A percentile compares a stretch with the other conserved stretches of the same genome.
phyloP scores from a whole-genome alignment of 2,329 filamentous ascomycete species.

The Pezicula rhizophila region DNA sequence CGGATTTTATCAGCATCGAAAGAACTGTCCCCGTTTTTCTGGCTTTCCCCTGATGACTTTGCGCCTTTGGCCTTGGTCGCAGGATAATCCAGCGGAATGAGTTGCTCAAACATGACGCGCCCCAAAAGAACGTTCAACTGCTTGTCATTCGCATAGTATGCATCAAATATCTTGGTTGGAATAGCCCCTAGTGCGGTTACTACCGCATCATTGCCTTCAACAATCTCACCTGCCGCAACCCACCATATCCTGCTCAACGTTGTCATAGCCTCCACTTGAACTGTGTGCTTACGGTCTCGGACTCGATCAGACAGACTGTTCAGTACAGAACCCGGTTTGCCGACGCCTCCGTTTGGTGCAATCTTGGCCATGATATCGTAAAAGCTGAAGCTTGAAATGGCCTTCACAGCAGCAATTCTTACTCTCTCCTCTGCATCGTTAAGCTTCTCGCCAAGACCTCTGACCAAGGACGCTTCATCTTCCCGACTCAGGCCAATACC shows the following conservation, averaged over 20 bases:
- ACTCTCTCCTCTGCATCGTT: slow-evolving; percentile 89
- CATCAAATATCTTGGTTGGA: slow-evolving; percentile 78
- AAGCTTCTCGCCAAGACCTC: slow-evolving; percentile 71
- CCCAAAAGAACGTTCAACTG: slow-evolving; percentile 84
- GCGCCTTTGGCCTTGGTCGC: slow-evolving; percentile 56
- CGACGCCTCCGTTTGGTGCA: slow-evolving; percentile 67
- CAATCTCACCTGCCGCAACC: slow-evolving; percentile 83
- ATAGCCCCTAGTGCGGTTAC: slow-evolving; percentile 71
- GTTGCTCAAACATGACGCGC: slow-evolving; percentile 75
- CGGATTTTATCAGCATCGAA: slow-evolving; percentile 71
- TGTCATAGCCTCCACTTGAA: slow-evolving; percentile 82
- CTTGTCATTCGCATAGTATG: slow-evolving; percentile 81
- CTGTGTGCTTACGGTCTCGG: slow-evolving; percentile 74
- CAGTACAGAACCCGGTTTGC: slow-evolving; percentile 71
- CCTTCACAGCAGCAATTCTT: slow-evolving; percentile 79
- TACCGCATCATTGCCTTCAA: slow-evolving; percentile 72
- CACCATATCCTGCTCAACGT: slow-evolving; percentile 85
- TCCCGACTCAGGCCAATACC: slow-evolving; percentile 80
- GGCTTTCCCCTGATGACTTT: slow-evolving; percentile 54
- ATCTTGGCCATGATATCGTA: slow-evolving; percentile 77
- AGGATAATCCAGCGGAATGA: slow-evolving; percentile 87
- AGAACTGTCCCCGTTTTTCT: slow-evolving; percentile 37
- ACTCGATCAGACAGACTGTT: slow-evolving; percentile 79
- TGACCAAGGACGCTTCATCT: slow-evolving; percentile 72
- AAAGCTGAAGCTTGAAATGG: slow-evolving; percentile 75